Evolutionary conservation across 225 moss, liverwort and hornwort genomes (phyloP), one percentile per base, ranked within the genome.

Genomic region (Polytrichum formosum): DNA sequence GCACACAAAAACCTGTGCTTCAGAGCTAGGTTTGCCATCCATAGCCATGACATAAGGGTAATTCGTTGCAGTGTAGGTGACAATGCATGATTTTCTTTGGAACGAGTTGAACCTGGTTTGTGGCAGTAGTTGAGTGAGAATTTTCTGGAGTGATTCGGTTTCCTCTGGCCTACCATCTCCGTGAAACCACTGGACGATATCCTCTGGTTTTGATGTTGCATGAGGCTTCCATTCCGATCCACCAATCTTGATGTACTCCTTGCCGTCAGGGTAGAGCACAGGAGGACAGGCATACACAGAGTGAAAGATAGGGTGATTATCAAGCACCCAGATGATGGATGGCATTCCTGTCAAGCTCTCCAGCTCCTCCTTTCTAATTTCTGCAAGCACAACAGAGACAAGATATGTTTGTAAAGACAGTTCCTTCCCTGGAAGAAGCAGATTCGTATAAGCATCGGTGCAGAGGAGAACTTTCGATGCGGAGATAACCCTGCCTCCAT

Each of bases 251-350:
- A 91, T 0, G 72, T 77, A 93, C 33, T 68, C 68, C 68, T 86
- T 93, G 19, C 87, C 93, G 53, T 93, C 85, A 5, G 96, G 88
- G 69, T 96, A 96, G 73, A 58, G 64, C 33, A 96, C 76, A 0
- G 96, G 90, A 64, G 96, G 96, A 61, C 91, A 93, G 26, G 88
- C 93, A 76, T 93, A 96, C 2, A 96, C 71, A 53, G 88, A 87
- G 70, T 89, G 76, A 65, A 96, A 75, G 67, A 71, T 59, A 27
- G 79, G 75, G 37, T 93, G 85, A 26, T 59, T 67, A 0, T 56
- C 26, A 46, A 93, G 79, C 37, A 90, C 88, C 93, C 96, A 96
- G 65, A 96, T 91, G 20, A 96, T 75, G 0, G 96, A 91, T 8
- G 96, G 93, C 93, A 93, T 93, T 31, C 69, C 69, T 55, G 74